A percentile compares a stretch with the other conserved stretches of the same genome.
Conservation (phyloP, 495 filamentous ascomycete genomes). For the Opeltia flavorubescens region DNA sequence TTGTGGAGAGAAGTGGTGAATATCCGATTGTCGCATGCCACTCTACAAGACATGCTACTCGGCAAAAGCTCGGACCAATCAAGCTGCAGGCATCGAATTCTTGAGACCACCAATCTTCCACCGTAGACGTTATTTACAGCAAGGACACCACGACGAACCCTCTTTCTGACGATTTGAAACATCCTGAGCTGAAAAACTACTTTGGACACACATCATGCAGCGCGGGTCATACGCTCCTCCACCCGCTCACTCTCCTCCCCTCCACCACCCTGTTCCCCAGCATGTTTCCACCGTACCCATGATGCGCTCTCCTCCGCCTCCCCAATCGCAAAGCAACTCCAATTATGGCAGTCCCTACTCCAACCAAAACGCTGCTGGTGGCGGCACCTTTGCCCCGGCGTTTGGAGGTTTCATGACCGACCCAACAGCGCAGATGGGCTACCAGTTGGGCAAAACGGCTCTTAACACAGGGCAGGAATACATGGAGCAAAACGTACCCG, state of each 20-base stretch:
- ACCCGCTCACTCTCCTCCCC: constrained; percentile 77
- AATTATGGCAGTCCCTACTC: constrained; percentile 53
- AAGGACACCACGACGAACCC: no score
- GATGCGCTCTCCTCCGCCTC: constrained; percentile 90
- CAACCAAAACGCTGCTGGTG: constrained; percentile 21
- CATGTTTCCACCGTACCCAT: constrained; percentile 99
- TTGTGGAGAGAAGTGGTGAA: not conserved
- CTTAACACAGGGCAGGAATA: constrained; percentile 81
- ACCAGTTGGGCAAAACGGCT: constrained; percentile 85
- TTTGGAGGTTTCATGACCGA: constrained; percentile 90
- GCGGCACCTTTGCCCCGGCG: constrained; percentile 47
- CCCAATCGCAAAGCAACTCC: constrained; percentile 53
- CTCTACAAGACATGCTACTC: not conserved
- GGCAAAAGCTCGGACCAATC: constrained; percentile 2
- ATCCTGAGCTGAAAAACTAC: no score
- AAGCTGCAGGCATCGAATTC: no score
- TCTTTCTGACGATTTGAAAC: no score
- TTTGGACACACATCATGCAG: constrained; percentile 61
- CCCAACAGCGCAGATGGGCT: constrained; percentile 89
- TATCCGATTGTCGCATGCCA: not conserved
- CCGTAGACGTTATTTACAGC: no score
- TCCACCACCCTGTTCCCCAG: constrained; percentile 96
- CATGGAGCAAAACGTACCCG: constrained; percentile 75
- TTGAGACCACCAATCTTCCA: no score
- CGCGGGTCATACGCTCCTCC: constrained; percentile 60